Base-by-base conservation (phyloP, 192 early-diverging fungal genomes). In the Coemansia guatemalensis region DNA sequence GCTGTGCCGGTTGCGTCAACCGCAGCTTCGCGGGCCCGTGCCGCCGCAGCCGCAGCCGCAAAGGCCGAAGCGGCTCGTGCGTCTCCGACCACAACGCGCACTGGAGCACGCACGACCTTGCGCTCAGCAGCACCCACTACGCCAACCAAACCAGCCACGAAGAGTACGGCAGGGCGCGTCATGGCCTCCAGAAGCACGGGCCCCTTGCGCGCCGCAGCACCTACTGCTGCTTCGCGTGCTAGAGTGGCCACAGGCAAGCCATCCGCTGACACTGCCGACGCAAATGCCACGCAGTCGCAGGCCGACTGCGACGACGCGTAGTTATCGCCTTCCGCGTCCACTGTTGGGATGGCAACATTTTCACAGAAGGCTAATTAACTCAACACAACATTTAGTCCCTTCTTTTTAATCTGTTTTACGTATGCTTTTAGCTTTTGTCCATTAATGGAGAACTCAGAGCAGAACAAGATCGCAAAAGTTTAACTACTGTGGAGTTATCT, bases 11-110 rank as follows among this genome's bases (percentile, higher is more conserved):
- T 55, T 21, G 53, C 53, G 53, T 55, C 53, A 26, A 55, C 41
- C 3, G 58, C 58, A 18, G 44, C 48, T 27, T 73, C 71, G 55
- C 64, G 71, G 11, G 71, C 71, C 5, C 65, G 71, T 2, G 71
- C 71, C 2, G 64, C 71, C 3, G 59, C 53, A 12, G 71, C 64
- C 1, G 70, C 64, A 11, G 70, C 63, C 23, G 62, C 62, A 56
- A 73, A 65, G 59, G 53, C 52, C 0, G 51, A 51, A 2, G 61
- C 52, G 21, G 51, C n/a, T 9, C 33, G 33, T 11, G 33, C 33
- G 33, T 35, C 33, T 35, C 33, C 33, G 33, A 35, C 33, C 33
- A 26, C 51, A 22, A 22, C 51, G 8, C 22, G 51, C 5, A 2
- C 51, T 48, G 58, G 26, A 11, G 9, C 55, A 3, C 55, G 55